Percentiles rank a stretch among this genome's conserved stretches.
Conservation (phyloP, 495 filamentous ascomycete species). For the Penicillium subrubescens region DNA sequence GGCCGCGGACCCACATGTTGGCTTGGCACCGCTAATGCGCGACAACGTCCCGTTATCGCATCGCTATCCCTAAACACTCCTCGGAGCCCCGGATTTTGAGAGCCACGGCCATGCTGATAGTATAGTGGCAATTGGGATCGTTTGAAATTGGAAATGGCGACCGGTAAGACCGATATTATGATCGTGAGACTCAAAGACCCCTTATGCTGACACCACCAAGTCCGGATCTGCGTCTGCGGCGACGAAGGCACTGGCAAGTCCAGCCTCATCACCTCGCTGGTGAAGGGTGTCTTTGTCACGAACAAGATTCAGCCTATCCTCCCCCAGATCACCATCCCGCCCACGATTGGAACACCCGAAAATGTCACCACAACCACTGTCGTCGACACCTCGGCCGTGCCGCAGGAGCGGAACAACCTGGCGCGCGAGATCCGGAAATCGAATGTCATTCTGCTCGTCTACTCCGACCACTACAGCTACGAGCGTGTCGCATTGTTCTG, state of each 20-base stretch:
- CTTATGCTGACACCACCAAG: slow-evolving; percentile 44
- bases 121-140: slow-evolving; percentile 1
- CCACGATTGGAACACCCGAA: slow-evolving; percentile 83
- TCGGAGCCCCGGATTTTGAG: neutral
- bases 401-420: slow-evolving; percentile 84
- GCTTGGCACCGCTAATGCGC: slow-evolving; percentile 3
- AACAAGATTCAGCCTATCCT: slow-evolving; percentile 93
- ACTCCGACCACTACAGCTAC: slow-evolving; percentile 98
- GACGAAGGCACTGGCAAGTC: slow-evolving; percentile 75
- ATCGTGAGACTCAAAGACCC: neutral
- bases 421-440: slow-evolving; percentile 93
- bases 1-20: neutral
- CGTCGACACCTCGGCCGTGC: slow-evolving; percentile 93
- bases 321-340: slow-evolving; percentile 90
- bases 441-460: slow-evolving; percentile 96
- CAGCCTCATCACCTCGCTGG: slow-evolving; percentile 61
- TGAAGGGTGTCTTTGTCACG: slow-evolving; percentile 92
- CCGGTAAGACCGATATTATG: slow-evolving; percentile 28
- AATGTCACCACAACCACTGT: slow-evolving; percentile 95
- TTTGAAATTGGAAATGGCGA: slow-evolving; percentile 32
- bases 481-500: slow-evolving; percentile 96
- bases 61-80: slow-evolving; percentile 1
- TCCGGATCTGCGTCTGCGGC: slow-evolving; percentile 94
- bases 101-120: neutral
- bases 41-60: neutral